phyloP scores from a whole-genome alignment of 345 rosid species.

The Aquilaria yunnanensis region DNA sequence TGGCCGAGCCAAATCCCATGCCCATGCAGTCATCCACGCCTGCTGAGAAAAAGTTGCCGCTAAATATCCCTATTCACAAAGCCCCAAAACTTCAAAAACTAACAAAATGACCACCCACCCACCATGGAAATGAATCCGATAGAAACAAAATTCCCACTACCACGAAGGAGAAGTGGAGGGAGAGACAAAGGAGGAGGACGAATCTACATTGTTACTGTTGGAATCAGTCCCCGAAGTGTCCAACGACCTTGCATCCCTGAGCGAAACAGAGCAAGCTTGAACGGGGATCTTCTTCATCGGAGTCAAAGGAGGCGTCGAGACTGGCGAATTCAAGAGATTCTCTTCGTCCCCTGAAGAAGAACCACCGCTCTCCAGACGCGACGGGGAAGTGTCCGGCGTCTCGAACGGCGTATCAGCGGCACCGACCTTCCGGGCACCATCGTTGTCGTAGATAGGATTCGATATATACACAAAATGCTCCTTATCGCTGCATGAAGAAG shows the following conservation, averaged over 20 bases:
- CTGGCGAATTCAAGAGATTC: conserved; percentile 5
- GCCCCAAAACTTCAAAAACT: neutral
- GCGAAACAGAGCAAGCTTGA: conserved; percentile 68
- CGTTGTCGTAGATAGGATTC: conserved; percentile 74
- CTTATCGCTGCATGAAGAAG: neutral
- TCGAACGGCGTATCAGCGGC: conserved; percentile 55
- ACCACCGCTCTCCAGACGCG: conserved; percentile 39
- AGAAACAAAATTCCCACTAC: conserved; percentile 23
- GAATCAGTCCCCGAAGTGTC: conserved; percentile 57
- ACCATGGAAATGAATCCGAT: neutral
- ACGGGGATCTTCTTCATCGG: conserved; percentile 87
- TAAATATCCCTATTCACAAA: conserved; percentile 18
- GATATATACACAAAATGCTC: conserved; percentile 66
- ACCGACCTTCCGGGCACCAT: conserved; percentile 17
- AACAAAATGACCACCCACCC: neutral
- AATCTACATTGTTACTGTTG: conserved; percentile 37
- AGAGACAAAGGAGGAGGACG: conserved; percentile 64
- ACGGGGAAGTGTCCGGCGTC: conserved; percentile 81
- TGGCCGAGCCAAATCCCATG: conserved; percentile 14
- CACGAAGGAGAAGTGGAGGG: conserved; percentile 86
- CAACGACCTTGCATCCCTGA: conserved; percentile 44
- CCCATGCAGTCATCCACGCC: conserved; percentile 10
- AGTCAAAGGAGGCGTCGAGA: conserved; percentile 57
- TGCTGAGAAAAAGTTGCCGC: conserved; percentile 7
- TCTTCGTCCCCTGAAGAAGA: conserved; percentile 19